phyloP scores from a whole-genome alignment of 129 eudicot genomes.

The Tagetes patula region DNA sequence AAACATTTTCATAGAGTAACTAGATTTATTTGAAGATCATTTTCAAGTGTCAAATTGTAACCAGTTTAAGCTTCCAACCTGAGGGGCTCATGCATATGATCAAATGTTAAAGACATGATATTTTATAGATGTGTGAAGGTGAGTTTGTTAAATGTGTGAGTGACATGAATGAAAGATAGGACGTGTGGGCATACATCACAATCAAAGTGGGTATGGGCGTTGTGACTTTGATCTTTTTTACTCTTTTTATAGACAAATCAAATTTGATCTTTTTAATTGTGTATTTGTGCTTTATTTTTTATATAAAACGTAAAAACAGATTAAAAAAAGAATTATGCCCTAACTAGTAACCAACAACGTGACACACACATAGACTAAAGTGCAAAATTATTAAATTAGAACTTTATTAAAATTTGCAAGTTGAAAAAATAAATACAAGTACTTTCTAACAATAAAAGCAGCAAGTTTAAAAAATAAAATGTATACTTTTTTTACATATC shows the following conservation, averaged over 20 bases:
- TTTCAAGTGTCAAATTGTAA: background rate
- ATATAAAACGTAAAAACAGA: too few relatives aligned
- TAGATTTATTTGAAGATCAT: too few relatives aligned
- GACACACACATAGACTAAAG: background rate
- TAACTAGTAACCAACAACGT: background rate
- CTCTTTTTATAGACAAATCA: background rate
- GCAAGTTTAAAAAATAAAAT: too few relatives aligned
- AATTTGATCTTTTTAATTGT: background rate
- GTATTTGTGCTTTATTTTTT: too few relatives aligned
- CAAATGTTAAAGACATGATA: background rate
- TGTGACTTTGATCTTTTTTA: background rate
- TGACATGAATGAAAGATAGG: background rate
- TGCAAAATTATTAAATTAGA: too few relatives aligned
- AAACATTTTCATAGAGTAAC: too few relatives aligned
- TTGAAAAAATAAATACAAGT: too few relatives aligned
- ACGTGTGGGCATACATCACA: conserved; percentile 6
- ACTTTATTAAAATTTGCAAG: background rate
- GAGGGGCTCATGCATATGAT: too few relatives aligned
- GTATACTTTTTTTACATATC: too few relatives aligned
- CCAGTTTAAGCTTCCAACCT: background rate
- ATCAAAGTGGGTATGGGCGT: conserved; percentile 8
- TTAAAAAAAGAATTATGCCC: too few relatives aligned
- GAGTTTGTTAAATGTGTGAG: background rate
- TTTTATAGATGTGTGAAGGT: background rate
- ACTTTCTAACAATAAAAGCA: too few relatives aligned